Evolutionary conservation across 495 filamentous ascomycete genomes (phyloP).

Genomic region (Rostrohypoxylon terebratum): DNA sequence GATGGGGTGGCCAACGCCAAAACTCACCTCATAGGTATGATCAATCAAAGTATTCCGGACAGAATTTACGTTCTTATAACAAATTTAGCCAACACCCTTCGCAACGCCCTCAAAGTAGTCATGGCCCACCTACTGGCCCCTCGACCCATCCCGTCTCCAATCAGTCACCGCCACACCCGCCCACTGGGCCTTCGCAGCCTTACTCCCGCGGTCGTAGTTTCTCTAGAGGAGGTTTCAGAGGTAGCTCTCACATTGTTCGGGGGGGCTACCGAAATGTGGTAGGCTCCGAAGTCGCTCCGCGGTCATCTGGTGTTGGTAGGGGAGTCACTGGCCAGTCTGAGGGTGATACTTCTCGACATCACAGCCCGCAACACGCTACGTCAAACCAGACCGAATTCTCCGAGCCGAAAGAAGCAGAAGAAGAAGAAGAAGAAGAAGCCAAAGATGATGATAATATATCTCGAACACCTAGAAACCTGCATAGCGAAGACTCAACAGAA

Average conservation of each 20-base stretch:
- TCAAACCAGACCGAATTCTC: conserved; percentile 46
- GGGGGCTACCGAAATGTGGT: conserved; percentile 58
- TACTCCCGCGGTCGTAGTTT: conserved; percentile 65
- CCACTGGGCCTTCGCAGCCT: conserved; percentile 62
- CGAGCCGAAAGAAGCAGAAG: conserved; percentile 43
- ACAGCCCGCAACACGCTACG: conserved; percentile 44
- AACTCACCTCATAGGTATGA: conserved; percentile 71
- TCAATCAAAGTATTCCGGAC: conserved; percentile 26
- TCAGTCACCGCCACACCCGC: conserved; percentile 64
- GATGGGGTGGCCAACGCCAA: conserved; percentile 66
- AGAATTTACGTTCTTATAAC: conserved; percentile 39
- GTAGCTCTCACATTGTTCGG: conserved; percentile 50
- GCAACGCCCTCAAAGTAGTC: conserved; percentile 66
- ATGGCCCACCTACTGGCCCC: conserved; percentile 64
- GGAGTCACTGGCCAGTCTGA: conserved; percentile 53
- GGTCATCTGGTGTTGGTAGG: conserved; percentile 55
- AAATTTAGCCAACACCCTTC: conserved; percentile 67
- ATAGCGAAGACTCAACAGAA: conserved; percentile 69
- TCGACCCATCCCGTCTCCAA: conserved; percentile 58
- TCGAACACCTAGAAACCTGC: conserved; percentile 70
- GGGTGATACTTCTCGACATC: conserved; percentile 47
- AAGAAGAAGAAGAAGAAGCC: no score
- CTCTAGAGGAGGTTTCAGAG: conserved; percentile 60
- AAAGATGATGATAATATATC: conserved; percentile 67
- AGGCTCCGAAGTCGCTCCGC: conserved; percentile 69